A percentile compares a stretch with the other conserved stretches of the same genome.
These are phyloP conservation scores for Alisma plantagoaquatica DNA, from an alignment of 106 monocot genomes.

Conservation along the genomic window DNA sequence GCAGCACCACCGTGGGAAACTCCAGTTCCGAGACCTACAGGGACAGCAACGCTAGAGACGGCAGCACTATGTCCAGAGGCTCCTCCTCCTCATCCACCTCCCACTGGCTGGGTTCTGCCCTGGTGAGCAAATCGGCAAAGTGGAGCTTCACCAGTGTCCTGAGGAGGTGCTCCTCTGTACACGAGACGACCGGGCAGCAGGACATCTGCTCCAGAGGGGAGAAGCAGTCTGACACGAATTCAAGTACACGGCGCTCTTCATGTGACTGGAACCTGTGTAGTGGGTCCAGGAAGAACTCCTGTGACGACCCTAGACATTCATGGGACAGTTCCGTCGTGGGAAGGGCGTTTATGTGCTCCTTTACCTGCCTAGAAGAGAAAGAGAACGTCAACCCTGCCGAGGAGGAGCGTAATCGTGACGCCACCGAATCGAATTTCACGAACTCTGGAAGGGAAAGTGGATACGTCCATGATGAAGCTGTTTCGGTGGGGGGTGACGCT, in stretches of 20 bases:
- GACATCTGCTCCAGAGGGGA: conserved; percentile 4
- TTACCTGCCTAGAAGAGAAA: conserved; percentile 48
- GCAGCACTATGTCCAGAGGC: conserved; percentile 13
- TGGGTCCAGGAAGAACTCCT: conserved; percentile 20
- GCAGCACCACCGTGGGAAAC: conserved; percentile 5
- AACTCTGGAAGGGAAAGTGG: conserved; percentile 6
- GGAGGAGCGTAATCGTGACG: conserved; percentile 10
- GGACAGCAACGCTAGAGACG: conserved; percentile 1
- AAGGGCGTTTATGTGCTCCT: conserved; percentile 61
- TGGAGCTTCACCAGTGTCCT: conserved; percentile 11
- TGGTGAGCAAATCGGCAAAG: conserved; percentile 18
- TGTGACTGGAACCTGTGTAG: conserved; percentile 33
- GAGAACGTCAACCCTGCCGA: no score
- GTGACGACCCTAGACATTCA: conserved; percentile 64
- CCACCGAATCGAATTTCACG: neutral
- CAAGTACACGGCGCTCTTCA: conserved; percentile 30
- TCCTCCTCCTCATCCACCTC: no score
- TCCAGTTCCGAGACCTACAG: conserved; percentile 7
- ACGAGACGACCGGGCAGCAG: neutral
- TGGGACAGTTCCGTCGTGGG: conserved; percentile 81
- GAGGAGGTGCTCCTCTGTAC: conserved; percentile 11
- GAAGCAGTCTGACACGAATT: conserved; percentile 18
- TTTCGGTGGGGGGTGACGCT: neutral
- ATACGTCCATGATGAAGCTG: conserved; percentile 17
- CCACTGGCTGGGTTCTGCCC: conserved; percentile 35